Evolutionary conservation across 2,329 filamentous ascomycete genomes (phyloP).

Genomic region (Trichothecium roseum): DNA sequence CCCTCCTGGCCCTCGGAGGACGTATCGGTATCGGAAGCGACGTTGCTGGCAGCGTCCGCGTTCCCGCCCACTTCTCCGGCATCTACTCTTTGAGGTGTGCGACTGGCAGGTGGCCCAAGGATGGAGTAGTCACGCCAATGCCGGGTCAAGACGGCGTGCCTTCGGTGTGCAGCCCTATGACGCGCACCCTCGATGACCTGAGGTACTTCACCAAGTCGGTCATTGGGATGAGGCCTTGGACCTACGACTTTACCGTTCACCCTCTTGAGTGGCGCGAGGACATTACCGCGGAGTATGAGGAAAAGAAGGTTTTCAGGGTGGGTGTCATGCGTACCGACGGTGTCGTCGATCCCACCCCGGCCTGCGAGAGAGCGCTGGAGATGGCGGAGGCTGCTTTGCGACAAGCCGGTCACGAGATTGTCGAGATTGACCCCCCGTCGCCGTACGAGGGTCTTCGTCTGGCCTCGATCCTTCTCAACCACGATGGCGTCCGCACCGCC

Average conservation of each 20-base stretch:
- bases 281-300: constrained; percentile 44
- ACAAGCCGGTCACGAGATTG: constrained; percentile 64
- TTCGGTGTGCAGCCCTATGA: constrained; percentile 87
- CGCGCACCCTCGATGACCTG: constrained; percentile 72
- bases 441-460: constrained; percentile 68
- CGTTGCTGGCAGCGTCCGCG: constrained; percentile 80
- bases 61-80: constrained; percentile 80
- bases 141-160: constrained; percentile 84
- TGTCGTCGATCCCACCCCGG: constrained; percentile 78
- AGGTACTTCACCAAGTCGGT: constrained; percentile 74
- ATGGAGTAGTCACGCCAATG: constrained; percentile 74
- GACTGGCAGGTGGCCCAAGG: constrained; percentile 83
- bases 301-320: constrained; percentile 56
- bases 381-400: constrained; percentile 59
- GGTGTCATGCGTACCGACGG: constrained; percentile 71
- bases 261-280: constrained; percentile 69
- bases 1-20: constrained; percentile 71
- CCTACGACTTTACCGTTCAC: constrained; percentile 77
- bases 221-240: constrained; percentile 77
- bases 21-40: constrained; percentile 86
- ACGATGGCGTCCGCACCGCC: constrained; percentile 75
- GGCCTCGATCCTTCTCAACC: constrained; percentile 70
- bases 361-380: constrained; percentile 67
- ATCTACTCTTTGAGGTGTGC: constrained; percentile 82
- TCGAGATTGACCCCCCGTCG: constrained; percentile 51